phyloP scores from a whole-genome alignment of 1,139 yeast species.

The Diutina rugosa region DNA sequence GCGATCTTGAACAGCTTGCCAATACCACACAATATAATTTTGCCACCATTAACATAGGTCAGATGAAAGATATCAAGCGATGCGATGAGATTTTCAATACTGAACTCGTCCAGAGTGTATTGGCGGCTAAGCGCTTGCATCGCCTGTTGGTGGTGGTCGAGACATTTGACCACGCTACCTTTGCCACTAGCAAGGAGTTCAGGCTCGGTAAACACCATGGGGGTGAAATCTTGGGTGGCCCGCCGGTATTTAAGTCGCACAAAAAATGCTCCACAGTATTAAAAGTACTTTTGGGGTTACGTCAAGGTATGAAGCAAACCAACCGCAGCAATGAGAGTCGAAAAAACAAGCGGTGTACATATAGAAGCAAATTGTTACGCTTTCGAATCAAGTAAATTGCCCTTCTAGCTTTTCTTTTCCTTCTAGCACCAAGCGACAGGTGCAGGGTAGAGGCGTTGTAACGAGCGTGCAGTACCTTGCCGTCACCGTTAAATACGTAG shows the following conservation, averaged over 20 bases:
- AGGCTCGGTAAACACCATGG: not conserved
- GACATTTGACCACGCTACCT: not conserved
- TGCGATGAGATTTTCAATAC: conserved; percentile 35
- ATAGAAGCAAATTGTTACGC: not conserved
- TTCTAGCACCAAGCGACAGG: not conserved
- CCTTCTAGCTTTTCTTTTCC: not conserved
- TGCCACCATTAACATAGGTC: conserved; percentile 39
- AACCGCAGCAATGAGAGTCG: not conserved
- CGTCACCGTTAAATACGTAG: not conserved
- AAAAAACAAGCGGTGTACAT: not conserved
- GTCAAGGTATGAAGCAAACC: not conserved
- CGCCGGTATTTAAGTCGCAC: not conserved
- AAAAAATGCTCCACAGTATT: not conserved
- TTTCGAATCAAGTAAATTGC: not conserved
- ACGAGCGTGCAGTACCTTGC: not conserved
- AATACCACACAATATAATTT: conserved; percentile 65
- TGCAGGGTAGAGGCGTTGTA: not conserved
- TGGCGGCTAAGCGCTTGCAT: conserved; percentile 17
- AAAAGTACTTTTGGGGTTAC: not conserved
- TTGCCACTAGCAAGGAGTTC: not conserved
- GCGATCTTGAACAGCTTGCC: conserved; percentile 81
- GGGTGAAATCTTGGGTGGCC: not conserved
- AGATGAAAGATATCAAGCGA: conserved; percentile 41
- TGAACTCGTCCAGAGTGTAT: conserved; percentile 21
- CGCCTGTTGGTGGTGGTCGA: conserved; percentile 11